Percentiles rank a stretch among this genome's conserved stretches.
Evolutionary conservation across 2,329 filamentous ascomycete species (phyloP).

Genomic region (Ophiocordyceps robertsii): DNA sequence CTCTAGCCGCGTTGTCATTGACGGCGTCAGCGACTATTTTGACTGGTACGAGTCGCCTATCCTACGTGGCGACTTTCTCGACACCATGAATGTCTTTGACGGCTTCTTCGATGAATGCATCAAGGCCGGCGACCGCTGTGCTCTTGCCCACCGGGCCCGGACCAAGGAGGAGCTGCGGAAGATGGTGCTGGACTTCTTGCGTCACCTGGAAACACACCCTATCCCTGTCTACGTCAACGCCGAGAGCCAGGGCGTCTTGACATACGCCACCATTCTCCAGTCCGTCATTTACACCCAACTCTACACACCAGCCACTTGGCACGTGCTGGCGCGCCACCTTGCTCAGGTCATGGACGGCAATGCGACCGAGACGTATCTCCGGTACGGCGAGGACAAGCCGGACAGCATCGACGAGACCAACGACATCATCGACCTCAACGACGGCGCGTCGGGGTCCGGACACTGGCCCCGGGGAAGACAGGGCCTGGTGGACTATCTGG

Average conservation of each 20-base stretch:
- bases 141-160: slow-evolving; percentile 21
- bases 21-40: slow-evolving; percentile 20
- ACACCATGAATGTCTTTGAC: slow-evolving; percentile 15
- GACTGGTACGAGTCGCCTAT: slow-evolving; percentile 17
- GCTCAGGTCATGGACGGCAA: slow-evolving; percentile 23
- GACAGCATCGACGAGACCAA: slow-evolving; percentile 11
- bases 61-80: slow-evolving; percentile 12
- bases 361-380: slow-evolving; percentile 21
- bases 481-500: slow-evolving; percentile 18
- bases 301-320: slow-evolving; percentile 24
- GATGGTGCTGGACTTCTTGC: slow-evolving; percentile 18
- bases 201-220: slow-evolving; percentile 22
- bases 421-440: slow-evolving; percentile 13
- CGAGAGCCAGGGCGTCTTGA: slow-evolving; percentile 22
- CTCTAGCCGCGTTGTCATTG: slow-evolving; percentile 19
- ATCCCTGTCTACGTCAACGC: slow-evolving; percentile 28
- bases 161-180: slow-evolving; percentile 20
- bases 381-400: slow-evolving; percentile 13
- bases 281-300: slow-evolving; percentile 23
- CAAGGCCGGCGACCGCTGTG: slow-evolving; percentile 30
- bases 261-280: slow-evolving; percentile 18
- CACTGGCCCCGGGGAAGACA: slow-evolving; percentile 19
- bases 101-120: slow-evolving; percentile 22
- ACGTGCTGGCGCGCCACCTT: slow-evolving; percentile 19
- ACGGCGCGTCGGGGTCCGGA: slow-evolving; percentile 9